These are phyloP conservation scores for Dicorynia guianensis DNA, from an alignment of 306 rosid species.

Conservation along the genomic window DNA sequence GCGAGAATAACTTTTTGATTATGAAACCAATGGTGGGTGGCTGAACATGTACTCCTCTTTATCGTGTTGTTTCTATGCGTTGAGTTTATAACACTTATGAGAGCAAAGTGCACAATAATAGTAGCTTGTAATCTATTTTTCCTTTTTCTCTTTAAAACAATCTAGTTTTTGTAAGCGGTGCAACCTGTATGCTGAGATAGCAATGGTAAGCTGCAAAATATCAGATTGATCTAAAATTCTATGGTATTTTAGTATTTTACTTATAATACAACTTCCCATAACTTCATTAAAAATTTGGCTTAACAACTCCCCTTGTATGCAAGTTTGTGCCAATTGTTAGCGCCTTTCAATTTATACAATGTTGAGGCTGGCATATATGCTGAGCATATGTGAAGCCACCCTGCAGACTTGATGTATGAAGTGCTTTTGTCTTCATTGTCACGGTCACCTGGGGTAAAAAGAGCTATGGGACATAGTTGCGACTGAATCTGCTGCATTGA, in stretches of 20 bases:
- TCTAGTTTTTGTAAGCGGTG: neutral
- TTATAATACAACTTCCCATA: conserved; percentile 21
- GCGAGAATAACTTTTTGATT: no score
- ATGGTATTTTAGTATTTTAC: neutral
- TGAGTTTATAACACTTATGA: conserved; percentile 5
- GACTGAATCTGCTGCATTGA: conserved; percentile 56
- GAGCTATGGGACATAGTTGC: conserved; percentile 77
- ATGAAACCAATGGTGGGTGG: no score
- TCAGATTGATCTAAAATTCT: conserved; percentile 13
- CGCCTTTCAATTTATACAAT: conserved; percentile 18
- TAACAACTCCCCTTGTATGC: conserved; percentile 25
- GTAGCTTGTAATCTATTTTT: neutral
- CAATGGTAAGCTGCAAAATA: conserved; percentile 16
- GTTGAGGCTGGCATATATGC: conserved; percentile 24
- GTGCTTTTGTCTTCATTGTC: conserved; percentile 36
- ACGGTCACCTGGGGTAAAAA: conserved; percentile 72
- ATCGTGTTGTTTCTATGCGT: neutral
- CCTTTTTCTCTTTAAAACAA: neutral
- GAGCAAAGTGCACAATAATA: neutral
- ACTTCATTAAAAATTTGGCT: conserved; percentile 3
- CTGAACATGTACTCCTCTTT: no score
- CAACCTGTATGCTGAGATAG: neutral
- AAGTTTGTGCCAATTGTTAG: conserved; percentile 15
- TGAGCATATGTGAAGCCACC: conserved; percentile 5
- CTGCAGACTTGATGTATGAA: neutral